These are phyloP conservation scores for Pneumocystis sp. DNA, from an alignment of 1,139 yeast species.

Conservation along the genomic window DNA sequence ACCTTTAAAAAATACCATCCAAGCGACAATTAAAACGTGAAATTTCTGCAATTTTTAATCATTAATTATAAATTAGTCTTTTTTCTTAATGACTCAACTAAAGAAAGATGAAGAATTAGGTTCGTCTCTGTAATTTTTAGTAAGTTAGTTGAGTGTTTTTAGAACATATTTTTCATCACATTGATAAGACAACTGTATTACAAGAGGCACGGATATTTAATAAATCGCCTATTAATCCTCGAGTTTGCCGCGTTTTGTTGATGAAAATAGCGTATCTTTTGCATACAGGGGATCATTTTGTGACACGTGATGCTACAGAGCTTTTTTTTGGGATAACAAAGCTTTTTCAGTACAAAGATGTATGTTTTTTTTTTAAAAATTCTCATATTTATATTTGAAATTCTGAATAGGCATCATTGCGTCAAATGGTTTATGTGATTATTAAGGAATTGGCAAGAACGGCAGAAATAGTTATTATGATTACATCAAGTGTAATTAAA, in stretches of 20 bases:
- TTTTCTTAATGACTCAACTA: background rate
- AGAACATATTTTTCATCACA: background rate
- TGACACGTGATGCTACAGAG: constrained; percentile 78
- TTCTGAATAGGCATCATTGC: constrained; percentile 39
- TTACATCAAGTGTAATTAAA: constrained; percentile 93
- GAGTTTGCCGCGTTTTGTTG: constrained; percentile 65
- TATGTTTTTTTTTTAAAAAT: background rate
- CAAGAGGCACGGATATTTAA: constrained; percentile 93
- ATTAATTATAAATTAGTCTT: background rate
- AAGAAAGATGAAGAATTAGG: background rate
- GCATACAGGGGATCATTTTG: constrained; percentile 60
- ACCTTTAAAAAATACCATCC: background rate
- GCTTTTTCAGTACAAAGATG: constrained; percentile 81
- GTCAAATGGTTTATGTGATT: constrained; percentile 88
- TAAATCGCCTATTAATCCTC: constrained; percentile 79
- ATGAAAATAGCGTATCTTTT: constrained; percentile 53
- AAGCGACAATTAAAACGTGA: background rate
- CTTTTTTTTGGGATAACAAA: constrained; percentile 88
- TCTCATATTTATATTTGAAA: background rate
- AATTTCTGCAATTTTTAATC: background rate
- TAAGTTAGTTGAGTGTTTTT: background rate
- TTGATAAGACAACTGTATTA: constrained; percentile 93
- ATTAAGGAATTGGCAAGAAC: constrained; percentile 75
- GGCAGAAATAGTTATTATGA: constrained; percentile 91
- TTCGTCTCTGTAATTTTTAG: background rate